phyloP scores from a whole-genome alignment of 2,329 filamentous ascomycete genomes.

The Epichloe coenophiala region DNA sequence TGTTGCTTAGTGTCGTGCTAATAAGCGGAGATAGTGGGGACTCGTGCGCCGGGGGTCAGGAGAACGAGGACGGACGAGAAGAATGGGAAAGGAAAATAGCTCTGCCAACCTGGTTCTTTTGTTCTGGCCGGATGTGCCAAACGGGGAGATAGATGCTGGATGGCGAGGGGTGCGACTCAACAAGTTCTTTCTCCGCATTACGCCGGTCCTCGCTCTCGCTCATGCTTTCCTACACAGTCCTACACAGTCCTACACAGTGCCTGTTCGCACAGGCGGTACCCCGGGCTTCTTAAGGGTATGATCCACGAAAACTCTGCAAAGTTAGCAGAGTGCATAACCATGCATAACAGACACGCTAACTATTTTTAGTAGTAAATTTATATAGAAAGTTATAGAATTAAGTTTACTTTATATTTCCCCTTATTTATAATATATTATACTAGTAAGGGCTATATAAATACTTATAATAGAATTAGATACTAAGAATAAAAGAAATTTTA shows the following conservation, averaged over 20 bases:
- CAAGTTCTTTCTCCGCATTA: background rate
- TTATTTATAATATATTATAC: too few relatives aligned
- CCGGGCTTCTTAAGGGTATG: background rate
- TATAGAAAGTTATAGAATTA: too few relatives aligned
- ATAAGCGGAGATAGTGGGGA: background rate
- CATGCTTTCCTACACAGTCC: background rate
- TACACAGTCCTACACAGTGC: background rate
- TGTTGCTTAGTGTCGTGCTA: background rate
- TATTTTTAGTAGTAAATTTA: too few relatives aligned
- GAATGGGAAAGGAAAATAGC: background rate
- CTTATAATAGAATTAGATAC: too few relatives aligned
- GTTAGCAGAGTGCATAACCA: too few relatives aligned
- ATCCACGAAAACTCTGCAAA: too few relatives aligned
- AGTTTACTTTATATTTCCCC: too few relatives aligned
- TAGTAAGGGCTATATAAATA: too few relatives aligned
- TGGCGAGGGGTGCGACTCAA: background rate
- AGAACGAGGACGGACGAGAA: background rate
- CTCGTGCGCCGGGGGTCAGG: background rate
- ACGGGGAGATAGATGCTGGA: background rate
- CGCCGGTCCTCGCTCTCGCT: background rate
- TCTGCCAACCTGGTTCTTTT: conserved; percentile 1
- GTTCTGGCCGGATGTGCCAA: background rate
- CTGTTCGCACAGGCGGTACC: background rate
- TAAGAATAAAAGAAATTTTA: too few relatives aligned
- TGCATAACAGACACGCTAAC: too few relatives aligned